Evolutionary conservation across 352 stramenopile genomes (phyloP).

Genomic region (Globisporangium paddicum): DNA sequence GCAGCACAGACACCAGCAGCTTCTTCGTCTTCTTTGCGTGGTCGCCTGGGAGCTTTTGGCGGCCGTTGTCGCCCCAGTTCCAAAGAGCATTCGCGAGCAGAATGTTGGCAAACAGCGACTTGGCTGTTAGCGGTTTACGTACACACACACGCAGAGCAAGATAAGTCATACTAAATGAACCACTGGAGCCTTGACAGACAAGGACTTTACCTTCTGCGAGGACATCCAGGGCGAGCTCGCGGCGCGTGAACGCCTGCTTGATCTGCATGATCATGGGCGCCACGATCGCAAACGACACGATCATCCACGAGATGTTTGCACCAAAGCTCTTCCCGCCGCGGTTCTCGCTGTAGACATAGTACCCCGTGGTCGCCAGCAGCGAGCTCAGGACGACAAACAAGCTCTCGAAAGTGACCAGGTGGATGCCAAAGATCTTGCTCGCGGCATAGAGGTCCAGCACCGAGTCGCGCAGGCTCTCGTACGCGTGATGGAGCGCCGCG

Average conservation of each 20-base stretch:
- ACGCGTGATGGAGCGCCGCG: constrained; percentile 22
- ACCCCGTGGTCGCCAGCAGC: constrained; percentile 52
- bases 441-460: constrained; percentile 76
- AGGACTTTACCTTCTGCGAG: constrained; percentile 48
- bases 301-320: constrained; percentile 84
- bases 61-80: constrained; percentile 74
- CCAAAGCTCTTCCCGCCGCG: constrained; percentile 37
- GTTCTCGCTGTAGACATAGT: constrained; percentile 57
- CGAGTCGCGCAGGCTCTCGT: constrained; percentile 50
- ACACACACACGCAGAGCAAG: neutral
- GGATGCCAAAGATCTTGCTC: constrained; percentile 66
- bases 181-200: neutral
- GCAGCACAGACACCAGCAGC: constrained; percentile 41
- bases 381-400: constrained; percentile 66
- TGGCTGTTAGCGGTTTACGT: constrained; percentile 20
- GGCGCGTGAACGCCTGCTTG: constrained; percentile 67
- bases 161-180: neutral
- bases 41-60: constrained; percentile 41
- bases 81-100: constrained; percentile 73
- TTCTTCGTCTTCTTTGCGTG: constrained; percentile 55
- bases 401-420: constrained; percentile 76
- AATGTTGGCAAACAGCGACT: constrained; percentile 67
- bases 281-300: constrained; percentile 76
- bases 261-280: constrained; percentile 89
- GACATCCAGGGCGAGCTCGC: constrained; percentile 63